Conservation (phyloP, 495 filamentous ascomycete species). For the Neurospora africana region DNA sequence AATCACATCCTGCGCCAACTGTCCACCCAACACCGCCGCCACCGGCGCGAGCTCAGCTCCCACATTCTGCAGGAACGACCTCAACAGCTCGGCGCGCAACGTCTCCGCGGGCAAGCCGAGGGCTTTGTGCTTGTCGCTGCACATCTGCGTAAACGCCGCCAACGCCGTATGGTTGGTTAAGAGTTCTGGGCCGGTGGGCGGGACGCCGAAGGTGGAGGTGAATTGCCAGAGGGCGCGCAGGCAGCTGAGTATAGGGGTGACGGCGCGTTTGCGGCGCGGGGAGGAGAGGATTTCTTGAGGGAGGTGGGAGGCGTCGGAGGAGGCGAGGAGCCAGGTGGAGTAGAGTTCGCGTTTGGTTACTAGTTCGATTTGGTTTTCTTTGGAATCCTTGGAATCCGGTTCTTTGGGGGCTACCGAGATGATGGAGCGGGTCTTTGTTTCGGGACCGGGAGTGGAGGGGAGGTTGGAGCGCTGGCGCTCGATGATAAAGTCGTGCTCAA, state of each 20-base stretch:
- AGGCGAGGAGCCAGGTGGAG: slow-evolving; percentile 65
- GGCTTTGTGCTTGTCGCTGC: slow-evolving; percentile 61
- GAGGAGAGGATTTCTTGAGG: slow-evolving; percentile 57
- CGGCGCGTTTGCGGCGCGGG: slow-evolving; percentile 56
- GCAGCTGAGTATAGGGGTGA: slow-evolving; percentile 71
- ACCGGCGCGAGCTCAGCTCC: slow-evolving; percentile 76
- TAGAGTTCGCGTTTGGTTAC: slow-evolving; percentile 89
- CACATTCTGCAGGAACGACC: slow-evolving; percentile 71
- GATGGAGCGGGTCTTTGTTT: slow-evolving; percentile 69
- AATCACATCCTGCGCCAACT: slow-evolving; percentile 91
- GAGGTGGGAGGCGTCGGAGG: slow-evolving; percentile 58
- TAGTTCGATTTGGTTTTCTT: slow-evolving; percentile 46
- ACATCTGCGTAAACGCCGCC: slow-evolving; percentile 62
- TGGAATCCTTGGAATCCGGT: slow-evolving; percentile 43
- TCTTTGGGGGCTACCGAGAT: slow-evolving; percentile 60
- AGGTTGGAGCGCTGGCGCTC: slow-evolving; percentile 74
- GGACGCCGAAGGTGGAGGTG: slow-evolving; percentile 39
- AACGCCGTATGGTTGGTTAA: slow-evolving; percentile 43
- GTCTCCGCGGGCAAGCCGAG: slow-evolving; percentile 68
- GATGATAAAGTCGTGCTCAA: slow-evolving; percentile 77
- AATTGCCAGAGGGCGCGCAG: slow-evolving; percentile 79
- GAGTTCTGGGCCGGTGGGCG: slow-evolving; percentile 35
- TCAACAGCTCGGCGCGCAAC: slow-evolving; percentile 66
- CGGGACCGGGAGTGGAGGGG: slow-evolving; percentile 48
- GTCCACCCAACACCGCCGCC: slow-evolving; percentile 79